Percentiles rank a stretch among this genome's conserved stretches.
Evolutionary conservation across 2,329 filamentous ascomycete species (phyloP).

Genomic region (Aspergillus sp.): DNA sequence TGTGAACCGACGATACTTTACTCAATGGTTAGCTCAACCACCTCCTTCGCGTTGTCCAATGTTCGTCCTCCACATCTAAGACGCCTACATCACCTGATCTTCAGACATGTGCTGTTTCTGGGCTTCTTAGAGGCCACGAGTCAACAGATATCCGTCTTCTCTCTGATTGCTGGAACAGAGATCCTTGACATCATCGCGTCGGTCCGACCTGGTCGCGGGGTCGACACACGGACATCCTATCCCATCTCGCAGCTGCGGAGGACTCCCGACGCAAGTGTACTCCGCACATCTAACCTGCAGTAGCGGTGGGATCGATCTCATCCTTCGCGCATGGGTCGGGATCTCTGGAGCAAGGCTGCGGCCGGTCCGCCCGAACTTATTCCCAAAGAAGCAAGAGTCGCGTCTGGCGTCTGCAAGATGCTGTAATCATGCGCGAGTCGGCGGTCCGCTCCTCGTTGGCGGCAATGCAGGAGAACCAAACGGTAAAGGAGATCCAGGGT

Average conservation of each 20-base stretch:
- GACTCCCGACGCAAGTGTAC: not conserved
- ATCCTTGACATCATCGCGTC: not conserved
- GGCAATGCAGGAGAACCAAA: conserved; percentile 21
- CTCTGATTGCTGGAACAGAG: not conserved
- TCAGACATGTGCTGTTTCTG: not conserved
- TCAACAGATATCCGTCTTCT: not conserved
- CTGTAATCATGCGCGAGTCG: conserved; percentile 21
- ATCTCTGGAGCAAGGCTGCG: not conserved
- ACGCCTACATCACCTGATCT: not conserved
- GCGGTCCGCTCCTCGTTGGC: conserved; percentile 8
- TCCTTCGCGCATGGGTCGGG: too few relatives aligned
- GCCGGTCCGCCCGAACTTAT: not conserved
- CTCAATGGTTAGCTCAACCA: too few relatives aligned
- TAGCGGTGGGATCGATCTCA: too few relatives aligned
- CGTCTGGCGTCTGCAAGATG: conserved; percentile 18
- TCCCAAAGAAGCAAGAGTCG: not conserved
- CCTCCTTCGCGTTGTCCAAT: not conserved
- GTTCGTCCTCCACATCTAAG: not conserved
- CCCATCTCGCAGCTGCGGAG: not conserved
- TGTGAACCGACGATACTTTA: too few relatives aligned
- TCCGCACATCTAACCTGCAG: too few relatives aligned
- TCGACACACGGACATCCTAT: not conserved
- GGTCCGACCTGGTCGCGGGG: not conserved
- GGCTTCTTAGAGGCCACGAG: not conserved
- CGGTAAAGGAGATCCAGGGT: not conserved